Evolutionary conservation across 2,329 filamentous ascomycete species (phyloP).

Genomic region (Dothideomycetes sp.): DNA sequence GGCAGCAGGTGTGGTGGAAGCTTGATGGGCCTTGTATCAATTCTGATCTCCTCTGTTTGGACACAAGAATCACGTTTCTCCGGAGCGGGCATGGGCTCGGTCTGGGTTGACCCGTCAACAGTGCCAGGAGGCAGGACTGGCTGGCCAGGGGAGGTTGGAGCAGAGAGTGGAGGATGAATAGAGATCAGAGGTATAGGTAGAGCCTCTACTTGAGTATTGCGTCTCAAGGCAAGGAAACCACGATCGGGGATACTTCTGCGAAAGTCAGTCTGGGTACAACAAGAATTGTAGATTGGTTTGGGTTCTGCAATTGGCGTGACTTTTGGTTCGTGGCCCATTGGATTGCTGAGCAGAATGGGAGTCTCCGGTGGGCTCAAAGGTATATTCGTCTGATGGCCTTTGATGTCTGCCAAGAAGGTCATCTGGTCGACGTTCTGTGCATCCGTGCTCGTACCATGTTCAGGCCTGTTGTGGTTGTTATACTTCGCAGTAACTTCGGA

Average conservation of each 20-base stretch:
- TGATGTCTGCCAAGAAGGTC: too few relatives aligned
- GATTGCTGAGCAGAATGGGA: conserved; percentile 11
- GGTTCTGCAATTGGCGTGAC: background rate
- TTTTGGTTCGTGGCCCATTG: background rate
- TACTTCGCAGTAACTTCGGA: too few relatives aligned
- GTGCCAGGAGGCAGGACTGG: conserved; percentile 63
- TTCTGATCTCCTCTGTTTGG: conserved; percentile 85
- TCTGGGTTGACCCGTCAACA: conserved; percentile 77
- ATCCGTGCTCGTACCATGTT: too few relatives aligned
- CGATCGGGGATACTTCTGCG: conserved; percentile 7
- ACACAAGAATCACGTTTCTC: conserved; percentile 47
- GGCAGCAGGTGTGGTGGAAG: conserved; percentile 66
- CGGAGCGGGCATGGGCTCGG: conserved; percentile 41
- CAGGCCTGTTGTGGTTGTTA: too few relatives aligned
- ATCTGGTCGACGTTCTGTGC: too few relatives aligned
- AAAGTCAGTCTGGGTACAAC: conserved; percentile 23
- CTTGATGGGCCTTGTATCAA: conserved; percentile 65
- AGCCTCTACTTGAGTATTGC: conserved; percentile 5
- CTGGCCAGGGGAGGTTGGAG: conserved; percentile 66
- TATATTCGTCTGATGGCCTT: conserved; percentile 24
- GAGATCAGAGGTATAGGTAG: conserved; percentile 59
- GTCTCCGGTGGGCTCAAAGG: conserved; percentile 12
- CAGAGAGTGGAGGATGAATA: conserved; percentile 77
- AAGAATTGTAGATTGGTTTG: conserved; percentile 16
- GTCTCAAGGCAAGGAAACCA: conserved; percentile 1